These are phyloP conservation scores for Torulaspora globosa DNA, from an alignment of 1,139 yeast genomes.

Conservation along the genomic window DNA sequence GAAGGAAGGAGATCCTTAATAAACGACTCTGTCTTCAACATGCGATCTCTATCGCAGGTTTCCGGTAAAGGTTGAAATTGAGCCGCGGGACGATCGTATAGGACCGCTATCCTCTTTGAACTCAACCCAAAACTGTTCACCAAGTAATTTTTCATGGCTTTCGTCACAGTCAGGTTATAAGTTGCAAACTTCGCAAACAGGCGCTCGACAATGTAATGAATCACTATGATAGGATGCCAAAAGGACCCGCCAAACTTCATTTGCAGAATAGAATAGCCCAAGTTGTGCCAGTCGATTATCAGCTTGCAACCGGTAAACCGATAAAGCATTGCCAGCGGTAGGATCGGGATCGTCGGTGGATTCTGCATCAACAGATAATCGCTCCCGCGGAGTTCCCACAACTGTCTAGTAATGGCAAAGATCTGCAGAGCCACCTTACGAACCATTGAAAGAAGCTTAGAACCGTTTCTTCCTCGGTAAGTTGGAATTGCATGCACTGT, in stretches of 20 bases:
- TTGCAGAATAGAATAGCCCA: slow-evolving; percentile 80
- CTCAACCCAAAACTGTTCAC: slow-evolving; percentile 48
- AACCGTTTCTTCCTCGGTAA: slow-evolving; percentile 3
- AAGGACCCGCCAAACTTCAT: slow-evolving; percentile 48
- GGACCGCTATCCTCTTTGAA: slow-evolving; percentile 41
- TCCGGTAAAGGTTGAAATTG: slow-evolving; percentile 55
- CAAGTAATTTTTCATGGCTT: slow-evolving; percentile 63
- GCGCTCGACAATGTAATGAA: slow-evolving; percentile 56
- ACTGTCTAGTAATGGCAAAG: slow-evolving; percentile 42
- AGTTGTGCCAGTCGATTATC: slow-evolving; percentile 93
- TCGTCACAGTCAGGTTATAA: slow-evolving; percentile 76
- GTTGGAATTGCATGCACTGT: slow-evolving; percentile 45
- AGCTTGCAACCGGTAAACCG: slow-evolving; percentile 58
- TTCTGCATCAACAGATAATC: slow-evolving; percentile 78
- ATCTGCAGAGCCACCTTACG: slow-evolving; percentile 60
- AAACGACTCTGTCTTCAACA: slow-evolving; percentile 37
- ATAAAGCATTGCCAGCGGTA: slow-evolving; percentile 58
- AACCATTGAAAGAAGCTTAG: slow-evolving; percentile 48
- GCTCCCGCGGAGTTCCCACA: slow-evolving; percentile 57
- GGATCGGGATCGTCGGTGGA: slow-evolving; percentile 88
- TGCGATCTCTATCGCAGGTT: slow-evolving; percentile 23
- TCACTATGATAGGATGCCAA: slow-evolving; percentile 58
- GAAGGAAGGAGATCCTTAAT: slow-evolving; percentile 43
- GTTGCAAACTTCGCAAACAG: slow-evolving; percentile 58
- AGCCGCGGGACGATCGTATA: slow-evolving; percentile 73